Percentiles rank a stretch among this genome's conserved stretches.
phyloP scores from a whole-genome alignment of 768 basidiomycete species.

The Tubosaeta sp. region DNA sequence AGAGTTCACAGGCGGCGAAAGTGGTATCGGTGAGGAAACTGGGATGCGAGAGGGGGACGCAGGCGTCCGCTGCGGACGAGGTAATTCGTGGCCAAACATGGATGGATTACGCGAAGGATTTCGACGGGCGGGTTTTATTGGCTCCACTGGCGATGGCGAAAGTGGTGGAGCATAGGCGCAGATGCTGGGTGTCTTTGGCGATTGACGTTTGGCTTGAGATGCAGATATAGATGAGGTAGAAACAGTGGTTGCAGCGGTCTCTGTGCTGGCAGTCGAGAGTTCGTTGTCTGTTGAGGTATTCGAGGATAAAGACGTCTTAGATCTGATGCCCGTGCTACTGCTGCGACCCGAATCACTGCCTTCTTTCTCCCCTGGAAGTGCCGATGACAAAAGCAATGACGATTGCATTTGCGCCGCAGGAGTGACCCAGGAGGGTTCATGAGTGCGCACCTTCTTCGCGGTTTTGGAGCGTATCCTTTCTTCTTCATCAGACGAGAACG shows the following conservation, averaged over 20 bases:
- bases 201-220: conserved; percentile 16
- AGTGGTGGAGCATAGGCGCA: conserved; percentile 21
- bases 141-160: conserved; percentile 12
- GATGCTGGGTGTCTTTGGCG: conserved; percentile 16
- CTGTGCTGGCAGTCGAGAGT: conserved; percentile 29
- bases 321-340: conserved; percentile 13
- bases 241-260: conserved; percentile 28
- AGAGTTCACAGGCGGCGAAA: conserved; percentile 14
- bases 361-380: conserved; percentile 9
- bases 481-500: conserved; percentile 71
- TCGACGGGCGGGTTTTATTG: conserved; percentile 33
- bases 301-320: conserved; percentile 26
- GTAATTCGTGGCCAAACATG: conserved; percentile 65
- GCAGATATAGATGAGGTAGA: conserved; percentile 17
- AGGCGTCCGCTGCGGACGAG: conserved; percentile 38
- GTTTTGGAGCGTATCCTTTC: conserved; percentile 57
- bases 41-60: conserved; percentile 29
- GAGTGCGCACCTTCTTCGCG: conserved; percentile 57
- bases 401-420: conserved; percentile 18
- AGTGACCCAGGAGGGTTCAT: conserved; percentile 31
- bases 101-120: conserved; percentile 58
- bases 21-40: conserved; percentile 24
- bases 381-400: conserved; percentile 22
- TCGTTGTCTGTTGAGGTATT: conserved; percentile 32
- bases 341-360: conserved; percentile 17